Base-by-base conservation (phyloP, 805 yeast genomes). In the Yarrowia sp. region DNA sequence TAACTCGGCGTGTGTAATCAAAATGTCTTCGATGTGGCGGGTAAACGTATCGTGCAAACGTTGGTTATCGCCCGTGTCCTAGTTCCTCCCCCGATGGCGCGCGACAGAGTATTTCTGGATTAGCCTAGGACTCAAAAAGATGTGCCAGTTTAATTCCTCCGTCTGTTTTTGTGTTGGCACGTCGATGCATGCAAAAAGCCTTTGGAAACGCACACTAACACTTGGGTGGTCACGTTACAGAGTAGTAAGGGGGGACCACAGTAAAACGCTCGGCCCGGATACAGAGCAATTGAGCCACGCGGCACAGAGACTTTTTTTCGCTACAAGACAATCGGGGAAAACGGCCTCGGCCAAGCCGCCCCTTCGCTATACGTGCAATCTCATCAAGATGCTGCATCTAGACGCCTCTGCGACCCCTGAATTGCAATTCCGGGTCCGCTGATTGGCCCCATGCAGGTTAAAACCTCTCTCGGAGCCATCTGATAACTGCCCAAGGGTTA, bases 391-490 rank as follows among this genome's bases (percentile, higher is more conserved):
- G 30, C 33, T 33, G 19, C 43, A 52, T 20, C 58, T 19, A 33
- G 33, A 20, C 43, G 20, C 17, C 34, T 14, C 13, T 14, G 20
- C 10, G 46, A 36, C 61, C 61, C 61, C 61, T 55, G 61, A 55
- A 55, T 55, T 55, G 61, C 38, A 55, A 55, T 55, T 55, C 46
- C 10, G 8, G 7, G 34, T n/a, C 20, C 46, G 30, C 46, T 58
- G 64, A 58, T 58, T 58, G 64, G 64, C 64, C 40, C 50, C 39
- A 58, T 58, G 64, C 64, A 58, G 30, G 39, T 20, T 58, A 58
- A 58, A 58, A 58, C 39, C 64, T 42, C 50, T 43, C 50, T 30
- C 40, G 50, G 64, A 42, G 50, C 64, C 64, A 58, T 58, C 64
- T 42, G 64, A 58, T 58, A 58, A 58, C 64, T 43, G 64, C 33